Percentiles rank a stretch among this genome's conserved stretches.
Evolutionary conservation across 495 filamentous ascomycete genomes (phyloP).

Genomic region (Neurospora sp.): DNA sequence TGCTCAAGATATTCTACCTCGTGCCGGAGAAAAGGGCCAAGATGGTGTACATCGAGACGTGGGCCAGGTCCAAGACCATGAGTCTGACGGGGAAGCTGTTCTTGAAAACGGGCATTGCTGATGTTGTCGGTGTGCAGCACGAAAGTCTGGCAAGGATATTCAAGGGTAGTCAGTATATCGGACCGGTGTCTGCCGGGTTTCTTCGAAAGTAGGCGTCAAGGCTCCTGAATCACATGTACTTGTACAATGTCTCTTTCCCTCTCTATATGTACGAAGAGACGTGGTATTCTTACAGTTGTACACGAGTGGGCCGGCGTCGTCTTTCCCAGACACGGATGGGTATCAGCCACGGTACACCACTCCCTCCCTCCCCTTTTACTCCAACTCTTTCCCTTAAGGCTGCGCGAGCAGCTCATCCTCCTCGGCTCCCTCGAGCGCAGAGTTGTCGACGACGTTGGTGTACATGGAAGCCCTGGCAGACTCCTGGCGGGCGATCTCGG

Average conservation of each 20-base stretch:
- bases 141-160: constrained; percentile 9
- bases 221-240: not conserved
- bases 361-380: not conserved
- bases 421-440: constrained; percentile 1
- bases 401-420: constrained; percentile 5
- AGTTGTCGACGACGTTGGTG: constrained; percentile 9
- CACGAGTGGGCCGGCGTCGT: not conserved
- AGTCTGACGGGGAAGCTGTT: constrained; percentile 75
- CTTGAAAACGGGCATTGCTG: constrained; percentile 26
- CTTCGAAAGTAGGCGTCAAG: not conserved
- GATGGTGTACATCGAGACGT: constrained; percentile 83
- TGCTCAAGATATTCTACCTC: constrained; percentile 52
- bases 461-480: constrained; percentile 39
- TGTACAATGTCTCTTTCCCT: not conserved
- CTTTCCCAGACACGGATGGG: not conserved
- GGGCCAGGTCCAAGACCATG: constrained; percentile 68
- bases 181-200: not conserved
- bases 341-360: not conserved
- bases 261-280: not conserved
- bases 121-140: constrained; percentile 35
- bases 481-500: constrained; percentile 31
- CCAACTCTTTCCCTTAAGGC: not conserved
- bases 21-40: constrained; percentile 30
- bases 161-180: not conserved
- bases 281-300: not conserved